Conservation (phyloP, 257 asterid genomes). For the Gentiana macrophylla region DNA sequence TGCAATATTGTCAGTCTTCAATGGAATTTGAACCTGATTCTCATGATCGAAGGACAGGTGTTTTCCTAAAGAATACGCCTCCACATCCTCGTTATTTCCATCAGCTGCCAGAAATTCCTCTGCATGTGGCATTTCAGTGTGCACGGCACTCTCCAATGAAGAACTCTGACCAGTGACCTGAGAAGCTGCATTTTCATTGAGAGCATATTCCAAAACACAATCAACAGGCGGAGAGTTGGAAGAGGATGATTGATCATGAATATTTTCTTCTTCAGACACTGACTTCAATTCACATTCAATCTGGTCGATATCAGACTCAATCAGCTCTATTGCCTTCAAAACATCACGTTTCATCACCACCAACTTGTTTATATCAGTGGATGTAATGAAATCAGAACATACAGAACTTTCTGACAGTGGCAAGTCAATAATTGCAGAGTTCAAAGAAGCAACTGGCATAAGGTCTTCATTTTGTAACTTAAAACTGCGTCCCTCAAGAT, state of each 20-base stretch:
- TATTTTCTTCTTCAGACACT: conserved; percentile 28
- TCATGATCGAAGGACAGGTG: conserved; percentile 13
- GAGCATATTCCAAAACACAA: conserved; percentile 28
- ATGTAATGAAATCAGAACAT: conserved; percentile 42
- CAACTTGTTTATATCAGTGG: conserved; percentile 62
- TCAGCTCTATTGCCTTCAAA: conserved; percentile 65
- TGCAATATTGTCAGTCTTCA: conserved; percentile 17
- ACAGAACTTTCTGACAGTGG: conserved; percentile 39
- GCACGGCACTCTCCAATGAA: conserved; percentile 24
- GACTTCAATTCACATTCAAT: conserved; percentile 76
- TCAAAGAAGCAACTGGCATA: conserved; percentile 44
- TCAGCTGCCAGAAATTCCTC: conserved; percentile 16
- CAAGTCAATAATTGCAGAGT: conserved; percentile 50
- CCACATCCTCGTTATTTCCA: conserved; percentile 47
- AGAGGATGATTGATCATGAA: conserved; percentile 26
- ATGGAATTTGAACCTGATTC: conserved; percentile 17
- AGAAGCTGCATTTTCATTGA: conserved; percentile 35
- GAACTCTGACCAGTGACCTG: conserved; percentile 26
- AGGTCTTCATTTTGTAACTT: conserved; percentile 60
- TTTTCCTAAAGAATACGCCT: conserved; percentile 24
- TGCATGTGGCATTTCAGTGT: conserved; percentile 18
- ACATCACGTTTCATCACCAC: conserved; percentile 53
- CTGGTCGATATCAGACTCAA: conserved; percentile 77
- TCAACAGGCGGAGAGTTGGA: conserved; percentile 35
- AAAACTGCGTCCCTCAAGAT: conserved; percentile 37